Base-by-base conservation (phyloP, 208 protist species). In the Entamoeba moshkovskii region DNA sequence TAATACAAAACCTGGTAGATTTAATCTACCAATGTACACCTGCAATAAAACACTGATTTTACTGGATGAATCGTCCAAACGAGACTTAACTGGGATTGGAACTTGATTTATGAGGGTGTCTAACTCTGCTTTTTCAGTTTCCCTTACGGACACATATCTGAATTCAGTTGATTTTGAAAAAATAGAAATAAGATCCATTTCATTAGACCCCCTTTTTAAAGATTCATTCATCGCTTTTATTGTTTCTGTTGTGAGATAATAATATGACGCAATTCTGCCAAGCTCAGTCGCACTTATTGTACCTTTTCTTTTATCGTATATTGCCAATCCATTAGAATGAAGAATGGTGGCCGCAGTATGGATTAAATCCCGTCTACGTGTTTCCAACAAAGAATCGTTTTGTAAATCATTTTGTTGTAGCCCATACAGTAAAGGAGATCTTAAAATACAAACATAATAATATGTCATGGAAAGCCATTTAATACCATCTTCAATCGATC, bases 11-110 rank as follows among this genome's bases (percentile, higher is more conserved):
- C 98, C 98, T n/a, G 99, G 97, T 1, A 99, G 95, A 44, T 95
- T 96, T 92, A 99, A 97, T 93, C 97, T 96, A 52, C 98, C 99
- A 94, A 99, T 99, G 96, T 99, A 99, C 52, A 98, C 97, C 96
- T 99, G 99, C 22, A 99, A 96, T 6, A 99, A 96, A 18, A 99
- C 96, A 95, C 99, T 99, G 91, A 99, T 97, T 96, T 99, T 99
- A 15, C 98, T 98, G 44, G 97, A 94, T 6, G 98, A 96, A 92
- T 99, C 98, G 92, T 99, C 98, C 46, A 98, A 95, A 52, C 94
- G 95, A 95, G 99, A 98, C 93, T 98, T 98, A 91, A 99, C 97
- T 13, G 99, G 98, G 92, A 99, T 97, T 0, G 99, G 99, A 2
- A 99, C 98, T 92, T 96, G 97, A 93, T 99, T 97, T 25, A 99